Percentiles rank a stretch among this genome's conserved stretches.
phyloP scores from a whole-genome alignment of 2,329 filamentous ascomycete species.

The Fusarium paranaense region DNA sequence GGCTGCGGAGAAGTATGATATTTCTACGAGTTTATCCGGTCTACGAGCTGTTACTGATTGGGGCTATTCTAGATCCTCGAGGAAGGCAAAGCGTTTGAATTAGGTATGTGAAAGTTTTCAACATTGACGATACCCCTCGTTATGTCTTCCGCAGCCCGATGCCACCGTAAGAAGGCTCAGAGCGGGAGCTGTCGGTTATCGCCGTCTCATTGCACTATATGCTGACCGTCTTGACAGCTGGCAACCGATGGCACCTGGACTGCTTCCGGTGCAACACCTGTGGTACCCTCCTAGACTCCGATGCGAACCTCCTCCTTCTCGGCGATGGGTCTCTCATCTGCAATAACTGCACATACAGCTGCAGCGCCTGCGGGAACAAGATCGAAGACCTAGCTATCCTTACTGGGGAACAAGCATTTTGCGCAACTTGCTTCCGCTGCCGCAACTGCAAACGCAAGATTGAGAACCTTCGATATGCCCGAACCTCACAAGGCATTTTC shows the following conservation, averaged over 20 bases:
- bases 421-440: constrained; percentile 95
- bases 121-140: background rate
- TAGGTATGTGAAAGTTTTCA: constrained; percentile 72
- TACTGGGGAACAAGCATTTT: constrained; percentile 97
- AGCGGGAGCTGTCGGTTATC: constrained; percentile 24
- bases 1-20: constrained; percentile 85
- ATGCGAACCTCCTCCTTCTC: constrained; percentile 95
- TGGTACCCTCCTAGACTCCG: constrained; percentile 94
- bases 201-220: constrained; percentile 24
- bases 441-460: constrained; percentile 99
- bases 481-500: constrained; percentile 98
- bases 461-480: constrained; percentile 96
- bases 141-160: background rate
- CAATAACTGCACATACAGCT: constrained; percentile 99
- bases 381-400: constrained; percentile 98
- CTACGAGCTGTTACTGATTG: constrained; percentile 28
- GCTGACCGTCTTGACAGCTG: constrained; percentile 68
- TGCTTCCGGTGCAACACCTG: constrained; percentile 99
- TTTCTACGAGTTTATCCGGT: background rate
- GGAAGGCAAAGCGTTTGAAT: constrained; percentile 97
- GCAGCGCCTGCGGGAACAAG: constrained; percentile 95
- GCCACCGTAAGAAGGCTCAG: constrained; percentile 13
- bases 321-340: constrained; percentile 98
- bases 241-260: constrained; percentile 98
- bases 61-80: constrained; percentile 80